Evolutionary conservation across 208 protist genomes (phyloP), one percentile per base, ranked within the genome.

Genomic region (Acanthamoeba rhysodes): DNA sequence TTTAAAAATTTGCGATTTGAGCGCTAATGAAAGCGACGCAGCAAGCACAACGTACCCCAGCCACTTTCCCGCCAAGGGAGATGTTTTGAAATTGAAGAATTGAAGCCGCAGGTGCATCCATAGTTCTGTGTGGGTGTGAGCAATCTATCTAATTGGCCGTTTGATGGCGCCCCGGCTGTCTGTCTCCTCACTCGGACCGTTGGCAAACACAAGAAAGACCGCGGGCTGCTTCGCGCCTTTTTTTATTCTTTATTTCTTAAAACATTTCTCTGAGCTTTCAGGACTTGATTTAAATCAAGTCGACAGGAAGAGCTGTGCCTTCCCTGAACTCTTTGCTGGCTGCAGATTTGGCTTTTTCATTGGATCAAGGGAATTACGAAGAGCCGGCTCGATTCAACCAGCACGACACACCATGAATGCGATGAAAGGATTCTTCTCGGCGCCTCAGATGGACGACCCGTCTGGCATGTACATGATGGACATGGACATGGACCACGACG

Each of bases 31-130:
- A 66, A 7, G 24, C 14, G 37, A 45, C 32, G n/a, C n/a, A 80
- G n/a, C 24, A 76, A 76, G 37, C n/a, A 1, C 0, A 6, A 82
- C 78, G 48, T 57, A 85, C 78, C 34, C 45, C 78, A 12, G 24
- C 78, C 34, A 85, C 78, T 27, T 85, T 85, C 48, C 78, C 78
- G 78, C 78, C 78, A 50, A 85, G 78, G 45, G 78, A 62, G 48
- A 85, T 85, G 78, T 85, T 85, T 59, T 85, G 78, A 18, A 62
- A 85, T 59, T 85, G 78, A 85, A 85, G 78, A n/a, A 85, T 50
- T 59, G 37, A 62, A 22, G 27, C 29, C 32, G 37, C 48, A 85
- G 78, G 45, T 18, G 78, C 78, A 34, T 85, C 78, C 78, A 85
- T 85, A 41, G 12, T 74, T 12, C 12, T 82, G 37, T 53, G 29